These are phyloP conservation scores for Ganoderma sp. DNA, from an alignment of 1,284 basidiomycete species.

Conservation along the genomic window DNA sequence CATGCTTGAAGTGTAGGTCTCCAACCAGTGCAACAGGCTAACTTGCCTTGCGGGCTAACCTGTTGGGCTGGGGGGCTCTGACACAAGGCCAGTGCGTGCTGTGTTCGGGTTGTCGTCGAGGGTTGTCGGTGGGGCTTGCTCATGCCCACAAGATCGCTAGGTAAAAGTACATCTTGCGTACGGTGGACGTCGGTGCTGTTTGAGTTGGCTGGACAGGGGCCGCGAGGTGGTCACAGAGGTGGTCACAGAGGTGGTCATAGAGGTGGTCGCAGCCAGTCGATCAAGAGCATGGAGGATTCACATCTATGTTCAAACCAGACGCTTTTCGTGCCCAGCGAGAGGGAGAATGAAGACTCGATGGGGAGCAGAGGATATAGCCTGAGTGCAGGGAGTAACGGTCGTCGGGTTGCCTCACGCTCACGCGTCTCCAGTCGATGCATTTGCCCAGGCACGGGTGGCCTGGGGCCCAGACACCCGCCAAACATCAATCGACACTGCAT, in stretches of 20 bases:
- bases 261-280: neutral
- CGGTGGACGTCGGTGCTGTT: neutral
- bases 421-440: neutral
- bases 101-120: neutral
- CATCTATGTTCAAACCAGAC: neutral
- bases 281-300: neutral
- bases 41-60: neutral
- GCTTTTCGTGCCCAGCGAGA: neutral
- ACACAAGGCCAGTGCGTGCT: neutral
- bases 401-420: neutral
- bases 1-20: neutral
- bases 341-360: neutral
- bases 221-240: neutral
- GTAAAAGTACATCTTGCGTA: neutral
- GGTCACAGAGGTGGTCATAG: neutral
- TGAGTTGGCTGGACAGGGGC: neutral
- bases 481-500: constrained; percentile 1
- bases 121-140: neutral
- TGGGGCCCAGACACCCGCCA: neutral
- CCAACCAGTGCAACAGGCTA: neutral
- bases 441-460: neutral
- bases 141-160: neutral
- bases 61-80: neutral
- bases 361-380: neutral
- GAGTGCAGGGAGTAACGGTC: neutral